phyloP scores from a whole-genome alignment of 2,329 filamentous ascomycete genomes.

The Incumbomyces delicatus region DNA sequence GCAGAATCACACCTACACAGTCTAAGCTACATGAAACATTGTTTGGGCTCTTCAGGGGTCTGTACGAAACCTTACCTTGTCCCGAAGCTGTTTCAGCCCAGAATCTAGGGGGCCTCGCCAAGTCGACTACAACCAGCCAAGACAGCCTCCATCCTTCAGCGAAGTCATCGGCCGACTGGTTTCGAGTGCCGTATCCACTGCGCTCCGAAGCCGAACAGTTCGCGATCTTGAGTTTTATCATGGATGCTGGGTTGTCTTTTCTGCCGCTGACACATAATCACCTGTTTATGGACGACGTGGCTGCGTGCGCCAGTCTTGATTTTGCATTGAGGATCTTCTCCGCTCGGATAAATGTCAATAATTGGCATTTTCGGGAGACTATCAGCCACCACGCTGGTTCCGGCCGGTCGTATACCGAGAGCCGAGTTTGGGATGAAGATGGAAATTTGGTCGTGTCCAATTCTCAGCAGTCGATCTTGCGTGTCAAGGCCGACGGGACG shows the following conservation, averaged over 20 bases:
- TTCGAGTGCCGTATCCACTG: slow-evolving; percentile 21
- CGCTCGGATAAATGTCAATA: slow-evolving; percentile 28
- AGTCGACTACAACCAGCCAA: slow-evolving; percentile 25
- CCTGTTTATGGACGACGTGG: slow-evolving; percentile 35
- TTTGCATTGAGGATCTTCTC: slow-evolving; percentile 40
- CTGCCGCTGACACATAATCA: slow-evolving; percentile 35
- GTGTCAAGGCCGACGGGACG: no score
- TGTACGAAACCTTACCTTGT: slow-evolving; percentile 31
- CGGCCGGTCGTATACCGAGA: slow-evolving; percentile 39
- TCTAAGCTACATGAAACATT: slow-evolving; percentile 18
- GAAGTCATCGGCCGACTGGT: slow-evolving; percentile 36
- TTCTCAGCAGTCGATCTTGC: no score
- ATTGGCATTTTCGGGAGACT: slow-evolving; percentile 39
- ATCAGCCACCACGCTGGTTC: slow-evolving; percentile 28
- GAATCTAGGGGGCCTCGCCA: slow-evolving; percentile 35
- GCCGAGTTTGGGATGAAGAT: slow-evolving; percentile 35
- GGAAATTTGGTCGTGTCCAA: slow-evolving; percentile 30
- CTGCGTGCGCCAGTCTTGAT: slow-evolving; percentile 40
- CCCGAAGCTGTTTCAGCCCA: slow-evolving; percentile 36
- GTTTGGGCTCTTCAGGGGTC: slow-evolving; percentile 24
- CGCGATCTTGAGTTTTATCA: slow-evolving; percentile 33
- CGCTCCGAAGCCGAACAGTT: slow-evolving; percentile 25
- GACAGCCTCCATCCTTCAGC: slow-evolving; percentile 31
- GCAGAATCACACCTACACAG: slow-evolving; percentile 20
- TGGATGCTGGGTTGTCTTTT: slow-evolving; percentile 39